Evolutionary conservation across 345 rosid genomes (phyloP), one percentile per base, ranked within the genome.

Genomic region (Lepidium aucheri): DNA sequence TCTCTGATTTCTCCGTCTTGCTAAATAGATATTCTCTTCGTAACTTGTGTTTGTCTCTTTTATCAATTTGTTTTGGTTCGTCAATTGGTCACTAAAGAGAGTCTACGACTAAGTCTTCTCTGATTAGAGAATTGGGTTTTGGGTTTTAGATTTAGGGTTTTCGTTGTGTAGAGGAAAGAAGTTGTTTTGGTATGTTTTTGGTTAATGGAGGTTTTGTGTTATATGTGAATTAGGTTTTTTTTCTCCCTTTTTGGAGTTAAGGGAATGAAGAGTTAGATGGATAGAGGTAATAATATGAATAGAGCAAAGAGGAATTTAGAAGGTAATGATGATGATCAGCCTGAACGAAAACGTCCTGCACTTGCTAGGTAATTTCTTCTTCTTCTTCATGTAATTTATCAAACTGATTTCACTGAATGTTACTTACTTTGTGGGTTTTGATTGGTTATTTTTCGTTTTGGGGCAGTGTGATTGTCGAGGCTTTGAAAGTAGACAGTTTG

Each of bases 391-490:
- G 0, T 13, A 1, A 26, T 43, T 49, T 33, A 1, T 16, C 12
- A 7, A 36, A 36, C 16, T 52, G 16, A 4, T 40, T 40, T 18
- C 24, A 32, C 30, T 39, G 52, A 43, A 66, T 68, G 61, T 56
- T 63, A 62, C 74, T 63, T 34, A 50, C 55, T 47, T 63, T 63
- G 9, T 18, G 33, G 63, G n/a, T 18, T 0, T 22, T 33, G 24
- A 10, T 18, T n/a, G 34, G 2, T 47, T 6, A 22, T 55, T 16
- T 52, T 18, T 12, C 15, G 18, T 20, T 53, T 7, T 67, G 58
- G 74, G 84, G 78, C 49, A 94, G 99, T 56, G 96, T 90, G 26
- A 88, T 94, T 63, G 97, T 94, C 5, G 99, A 94, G 79, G 99
- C 99, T 79, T 81, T 94, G 60, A 94, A 90, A 85, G 83, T 90